These are phyloP conservation scores for Lizanozyma gosingica DNA, from an alignment of 1,139 yeast species.

Conservation along the genomic window DNA sequence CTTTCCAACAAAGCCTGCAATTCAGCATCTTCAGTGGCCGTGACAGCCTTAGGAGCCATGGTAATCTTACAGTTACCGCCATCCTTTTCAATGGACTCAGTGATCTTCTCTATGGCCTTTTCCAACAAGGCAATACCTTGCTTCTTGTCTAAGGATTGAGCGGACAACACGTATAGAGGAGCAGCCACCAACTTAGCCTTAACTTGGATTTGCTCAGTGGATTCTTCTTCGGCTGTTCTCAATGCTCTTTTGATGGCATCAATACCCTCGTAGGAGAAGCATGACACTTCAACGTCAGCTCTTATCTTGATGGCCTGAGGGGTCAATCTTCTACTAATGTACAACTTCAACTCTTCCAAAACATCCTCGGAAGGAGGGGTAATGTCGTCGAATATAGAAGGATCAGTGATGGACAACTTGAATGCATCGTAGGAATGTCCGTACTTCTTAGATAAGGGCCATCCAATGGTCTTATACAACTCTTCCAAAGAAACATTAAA, in stretches of 20 bases:
- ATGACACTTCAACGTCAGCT: slow-evolving; percentile 95
- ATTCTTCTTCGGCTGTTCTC: slow-evolving; percentile 73
- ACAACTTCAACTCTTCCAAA: slow-evolving; percentile 71
- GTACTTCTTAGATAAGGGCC: slow-evolving; percentile 94
- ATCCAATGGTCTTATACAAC: slow-evolving; percentile 81
- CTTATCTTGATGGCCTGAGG: slow-evolving; percentile 97
- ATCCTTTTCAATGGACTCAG: slow-evolving; percentile 54
- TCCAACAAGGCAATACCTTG: slow-evolving; percentile 76
- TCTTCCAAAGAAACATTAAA: slow-evolving; percentile 80
- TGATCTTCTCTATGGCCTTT: slow-evolving; percentile 70
- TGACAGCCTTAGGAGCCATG: slow-evolving; percentile 98
- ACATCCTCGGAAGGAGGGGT: slow-evolving; percentile 65
- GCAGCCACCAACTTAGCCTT: slow-evolving; percentile 96
- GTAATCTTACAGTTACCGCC: slow-evolving; percentile 90
- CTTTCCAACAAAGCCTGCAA: slow-evolving; percentile 79
- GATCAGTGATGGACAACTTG: slow-evolving; percentile 91
- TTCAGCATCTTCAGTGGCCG: slow-evolving; percentile 97
- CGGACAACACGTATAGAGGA: slow-evolving; percentile 88
- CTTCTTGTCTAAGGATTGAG: slow-evolving; percentile 86
- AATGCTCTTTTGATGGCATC: slow-evolving; percentile 92
- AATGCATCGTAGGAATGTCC: slow-evolving; percentile 98
- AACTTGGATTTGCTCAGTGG: slow-evolving; percentile 78
- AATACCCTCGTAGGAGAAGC: slow-evolving; percentile 95
- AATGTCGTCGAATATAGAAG: slow-evolving; percentile 74
- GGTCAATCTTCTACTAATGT: slow-evolving; percentile 87